These are phyloP conservation scores for Mortierella polycephala DNA, from an alignment of 371 early-diverging fungal species.

Conservation along the genomic window DNA sequence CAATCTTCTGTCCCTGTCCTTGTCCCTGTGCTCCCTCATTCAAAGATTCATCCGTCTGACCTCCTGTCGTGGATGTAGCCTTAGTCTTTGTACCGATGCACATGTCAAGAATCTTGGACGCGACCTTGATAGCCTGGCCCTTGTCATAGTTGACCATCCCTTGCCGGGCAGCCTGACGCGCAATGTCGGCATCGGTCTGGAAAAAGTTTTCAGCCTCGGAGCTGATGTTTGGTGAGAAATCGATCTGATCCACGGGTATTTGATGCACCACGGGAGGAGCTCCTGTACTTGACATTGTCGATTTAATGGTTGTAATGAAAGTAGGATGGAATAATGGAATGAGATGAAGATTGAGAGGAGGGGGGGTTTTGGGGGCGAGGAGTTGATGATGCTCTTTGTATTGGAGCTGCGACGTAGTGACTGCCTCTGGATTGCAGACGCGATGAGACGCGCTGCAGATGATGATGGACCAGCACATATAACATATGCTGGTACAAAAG, in stretches of 20 bases:
- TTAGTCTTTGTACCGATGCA: slow-evolving; percentile 16
- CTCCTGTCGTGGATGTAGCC: not conserved
- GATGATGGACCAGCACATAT: too few relatives aligned
- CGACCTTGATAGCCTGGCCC: slow-evolving; percentile 69
- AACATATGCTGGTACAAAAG: too few relatives aligned
- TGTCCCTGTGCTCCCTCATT: not conserved
- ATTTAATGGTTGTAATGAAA: not conserved
- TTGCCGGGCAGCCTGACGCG: slow-evolving; percentile 63
- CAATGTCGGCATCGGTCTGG: slow-evolving; percentile 81
- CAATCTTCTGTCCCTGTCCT: slow-evolving; percentile 1
- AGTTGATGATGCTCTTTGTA: not conserved
- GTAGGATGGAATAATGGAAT: too few relatives aligned
- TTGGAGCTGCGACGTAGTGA: not conserved
- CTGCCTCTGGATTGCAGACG: not conserved
- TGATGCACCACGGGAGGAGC: slow-evolving; percentile 7
- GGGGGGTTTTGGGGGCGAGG: too few relatives aligned
- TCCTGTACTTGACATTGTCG: slow-evolving; percentile 1
- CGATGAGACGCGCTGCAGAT: too few relatives aligned
- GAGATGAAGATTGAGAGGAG: not conserved
- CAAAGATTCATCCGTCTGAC: not conserved
- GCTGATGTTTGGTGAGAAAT: slow-evolving; percentile 59
- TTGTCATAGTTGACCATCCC: slow-evolving; percentile 72
- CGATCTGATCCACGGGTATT: slow-evolving; percentile 48
- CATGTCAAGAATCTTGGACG: slow-evolving; percentile 74
- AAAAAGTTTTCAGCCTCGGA: slow-evolving; percentile 77